phyloP scores from a whole-genome alignment of 148 eudicot species.

The Heliosperma pusillum region DNA sequence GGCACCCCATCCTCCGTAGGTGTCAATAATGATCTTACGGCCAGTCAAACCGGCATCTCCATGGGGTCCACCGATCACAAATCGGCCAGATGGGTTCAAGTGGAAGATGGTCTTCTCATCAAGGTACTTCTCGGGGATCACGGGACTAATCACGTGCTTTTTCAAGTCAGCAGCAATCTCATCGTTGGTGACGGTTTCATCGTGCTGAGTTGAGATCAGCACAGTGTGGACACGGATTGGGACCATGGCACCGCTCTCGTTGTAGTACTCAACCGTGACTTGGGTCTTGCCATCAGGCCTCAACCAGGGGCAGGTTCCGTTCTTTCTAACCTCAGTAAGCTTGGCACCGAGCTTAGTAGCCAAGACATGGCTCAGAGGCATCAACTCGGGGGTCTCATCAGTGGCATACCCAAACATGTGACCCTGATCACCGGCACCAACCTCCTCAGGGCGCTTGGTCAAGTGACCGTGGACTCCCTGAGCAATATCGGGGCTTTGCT shows the following conservation, averaged over 20 bases:
- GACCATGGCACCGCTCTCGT: slow-evolving; percentile 66
- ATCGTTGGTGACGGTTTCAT: slow-evolving; percentile 64
- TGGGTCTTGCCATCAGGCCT: slow-evolving; percentile 76
- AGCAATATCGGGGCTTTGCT: slow-evolving; percentile 64
- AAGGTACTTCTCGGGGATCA: slow-evolving; percentile 49
- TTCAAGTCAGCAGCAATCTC: slow-evolving; percentile 64
- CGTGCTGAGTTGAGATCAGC: slow-evolving; percentile 67
- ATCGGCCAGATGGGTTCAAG: slow-evolving; percentile 64
- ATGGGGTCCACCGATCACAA: slow-evolving; percentile 73
- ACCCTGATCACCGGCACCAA: slow-evolving; percentile 67
- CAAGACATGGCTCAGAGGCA: slow-evolving; percentile 69
- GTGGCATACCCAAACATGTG: slow-evolving; percentile 67
- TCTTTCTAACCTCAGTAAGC: slow-evolving; percentile 63
- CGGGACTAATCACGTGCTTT: slow-evolving; percentile 55
- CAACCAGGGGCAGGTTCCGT: slow-evolving; percentile 59
- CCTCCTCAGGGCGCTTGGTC: slow-evolving; percentile 57
- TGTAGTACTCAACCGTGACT: slow-evolving; percentile 63
- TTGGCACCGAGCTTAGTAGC: slow-evolving; percentile 67
- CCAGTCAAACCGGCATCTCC: slow-evolving; percentile 72
- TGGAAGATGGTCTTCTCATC: slow-evolving; percentile 62
- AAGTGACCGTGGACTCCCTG: slow-evolving; percentile 66
- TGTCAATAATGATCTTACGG: slow-evolving; percentile 60
- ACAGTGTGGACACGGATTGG: slow-evolving; percentile 69
- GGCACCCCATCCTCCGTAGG: slow-evolving; percentile 58
- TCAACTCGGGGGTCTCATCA: slow-evolving; percentile 63